These are phyloP conservation scores for Candida patagonica DNA, from an alignment of 805 yeast species.

Conservation along the genomic window DNA sequence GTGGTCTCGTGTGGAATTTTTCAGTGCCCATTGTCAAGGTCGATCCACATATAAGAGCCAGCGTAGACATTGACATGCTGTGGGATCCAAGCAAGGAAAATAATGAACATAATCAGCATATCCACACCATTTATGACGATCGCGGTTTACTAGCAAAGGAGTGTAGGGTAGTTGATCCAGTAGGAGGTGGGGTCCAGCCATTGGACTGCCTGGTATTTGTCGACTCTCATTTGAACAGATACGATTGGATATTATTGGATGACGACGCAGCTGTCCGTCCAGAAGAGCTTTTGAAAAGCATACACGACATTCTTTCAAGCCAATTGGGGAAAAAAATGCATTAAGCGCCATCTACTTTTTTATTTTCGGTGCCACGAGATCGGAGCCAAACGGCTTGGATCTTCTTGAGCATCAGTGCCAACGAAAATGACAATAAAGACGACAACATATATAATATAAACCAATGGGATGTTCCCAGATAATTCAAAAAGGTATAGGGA, in stretches of 20 bases:
- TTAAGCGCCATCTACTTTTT: too few species aligned
- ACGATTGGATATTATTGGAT: background rate
- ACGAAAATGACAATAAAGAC: constrained; percentile 11
- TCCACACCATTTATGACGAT: constrained; percentile 17
- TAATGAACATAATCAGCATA: background rate
- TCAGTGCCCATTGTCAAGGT: background rate
- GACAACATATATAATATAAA: constrained; percentile 16
- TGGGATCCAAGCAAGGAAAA: background rate
- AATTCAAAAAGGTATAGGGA: constrained; percentile 27
- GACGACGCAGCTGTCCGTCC: background rate
- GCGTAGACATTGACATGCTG: too few species aligned
- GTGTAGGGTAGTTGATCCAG: constrained; percentile 24
- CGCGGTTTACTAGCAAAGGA: constrained; percentile 20
- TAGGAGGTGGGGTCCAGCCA: constrained; percentile 26
- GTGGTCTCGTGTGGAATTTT: background rate
- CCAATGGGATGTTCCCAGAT: constrained; percentile 17
- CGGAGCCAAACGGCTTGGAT: background rate
- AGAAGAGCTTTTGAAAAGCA: background rate
- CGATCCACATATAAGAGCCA: background rate
- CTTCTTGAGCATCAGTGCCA: background rate
- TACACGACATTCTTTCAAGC: too few species aligned
- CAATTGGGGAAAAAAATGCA: too few species aligned
- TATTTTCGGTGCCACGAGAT: too few species aligned
- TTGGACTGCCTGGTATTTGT: constrained; percentile 24
- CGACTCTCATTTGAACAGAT: constrained; percentile 7